Conservation (phyloP, 2,329 filamentous ascomycete species). For the Fusarium nanum region DNA sequence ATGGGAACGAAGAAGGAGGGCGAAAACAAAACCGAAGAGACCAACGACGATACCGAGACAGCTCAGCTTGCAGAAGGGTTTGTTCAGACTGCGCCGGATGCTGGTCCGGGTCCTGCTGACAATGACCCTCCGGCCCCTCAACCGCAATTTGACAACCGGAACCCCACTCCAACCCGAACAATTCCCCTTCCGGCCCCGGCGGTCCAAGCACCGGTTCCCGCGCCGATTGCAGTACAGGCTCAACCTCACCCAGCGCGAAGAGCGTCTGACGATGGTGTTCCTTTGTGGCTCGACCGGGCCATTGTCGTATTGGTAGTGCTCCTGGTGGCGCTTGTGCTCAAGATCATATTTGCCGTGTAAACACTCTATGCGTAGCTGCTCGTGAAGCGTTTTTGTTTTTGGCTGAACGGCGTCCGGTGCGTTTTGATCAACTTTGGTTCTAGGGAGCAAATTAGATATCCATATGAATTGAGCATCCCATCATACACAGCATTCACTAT, state of each 20-base stretch:
- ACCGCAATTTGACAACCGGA: conserved; percentile 14
- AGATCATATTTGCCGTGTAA: conserved; percentile 57
- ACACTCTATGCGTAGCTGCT: neutral
- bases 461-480: conserved; percentile 27
- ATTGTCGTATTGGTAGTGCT: conserved; percentile 79
- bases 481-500: neutral
- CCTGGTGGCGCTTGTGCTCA: conserved; percentile 76
- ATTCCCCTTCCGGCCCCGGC: conserved; percentile 20
- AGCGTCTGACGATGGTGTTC: conserved; percentile 61
- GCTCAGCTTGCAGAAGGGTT: conserved; percentile 68
- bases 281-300: conserved; percentile 82
- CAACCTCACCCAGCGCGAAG: conserved; percentile 38
- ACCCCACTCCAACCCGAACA: conserved; percentile 32
- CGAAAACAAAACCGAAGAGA: conserved; percentile 15
- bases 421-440: neutral
- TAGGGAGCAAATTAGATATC: conserved; percentile 43
- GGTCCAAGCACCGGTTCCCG: conserved; percentile 10
- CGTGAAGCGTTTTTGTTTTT: neutral
- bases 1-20: conserved; percentile 58
- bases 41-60: conserved; percentile 55
- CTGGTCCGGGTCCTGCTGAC: neutral
- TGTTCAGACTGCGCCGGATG: conserved; percentile 58
- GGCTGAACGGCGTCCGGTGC: conserved; percentile 20
- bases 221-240: conserved; percentile 23
- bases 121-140: conserved; percentile 4